Evolutionary conservation across 768 basidiomycete genomes (phyloP).

Genomic region (Termitomyces sp.): DNA sequence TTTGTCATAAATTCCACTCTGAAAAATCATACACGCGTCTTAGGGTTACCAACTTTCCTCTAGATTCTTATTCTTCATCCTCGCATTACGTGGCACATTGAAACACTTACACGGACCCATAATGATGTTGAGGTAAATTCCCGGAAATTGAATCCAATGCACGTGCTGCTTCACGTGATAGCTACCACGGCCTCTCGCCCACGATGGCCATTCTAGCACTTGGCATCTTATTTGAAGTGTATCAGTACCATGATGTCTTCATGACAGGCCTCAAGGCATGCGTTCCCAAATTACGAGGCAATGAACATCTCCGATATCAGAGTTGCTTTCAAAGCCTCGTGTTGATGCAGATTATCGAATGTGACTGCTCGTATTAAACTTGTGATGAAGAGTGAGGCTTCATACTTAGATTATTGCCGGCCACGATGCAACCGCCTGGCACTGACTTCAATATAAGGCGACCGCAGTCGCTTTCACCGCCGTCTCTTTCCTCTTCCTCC

Average conservation of each 20-base stretch:
- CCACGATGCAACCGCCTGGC: slow-evolving; percentile 44
- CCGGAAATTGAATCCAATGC: too few species aligned
- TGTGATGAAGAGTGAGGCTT: slow-evolving; percentile 4
- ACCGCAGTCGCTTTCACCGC: slow-evolving; percentile 12
- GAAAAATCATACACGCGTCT: too few species aligned
- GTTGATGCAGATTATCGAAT: neutral
- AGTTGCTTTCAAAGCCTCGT: neutral
- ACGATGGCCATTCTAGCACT: too few species aligned
- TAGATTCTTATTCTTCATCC: too few species aligned
- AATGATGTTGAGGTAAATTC: too few species aligned
- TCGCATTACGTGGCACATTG: too few species aligned
- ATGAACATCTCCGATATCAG: neutral
- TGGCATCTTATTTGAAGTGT: neutral
- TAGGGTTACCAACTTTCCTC: too few species aligned
- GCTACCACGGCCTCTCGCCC: too few species aligned
- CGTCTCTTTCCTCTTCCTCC: neutral
- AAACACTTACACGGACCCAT: too few species aligned
- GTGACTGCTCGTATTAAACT: neutral
- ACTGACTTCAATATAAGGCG: slow-evolving; percentile 29
- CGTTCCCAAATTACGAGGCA: neutral
- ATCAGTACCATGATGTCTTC: neutral
- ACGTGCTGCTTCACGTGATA: too few species aligned
- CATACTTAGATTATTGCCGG: slow-evolving; percentile 12
- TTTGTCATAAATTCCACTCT: too few species aligned
- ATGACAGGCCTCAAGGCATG: neutral